Evolutionary conservation across 1,284 basidiomycete species (phyloP).

Genomic region (Irpex sp.): DNA sequence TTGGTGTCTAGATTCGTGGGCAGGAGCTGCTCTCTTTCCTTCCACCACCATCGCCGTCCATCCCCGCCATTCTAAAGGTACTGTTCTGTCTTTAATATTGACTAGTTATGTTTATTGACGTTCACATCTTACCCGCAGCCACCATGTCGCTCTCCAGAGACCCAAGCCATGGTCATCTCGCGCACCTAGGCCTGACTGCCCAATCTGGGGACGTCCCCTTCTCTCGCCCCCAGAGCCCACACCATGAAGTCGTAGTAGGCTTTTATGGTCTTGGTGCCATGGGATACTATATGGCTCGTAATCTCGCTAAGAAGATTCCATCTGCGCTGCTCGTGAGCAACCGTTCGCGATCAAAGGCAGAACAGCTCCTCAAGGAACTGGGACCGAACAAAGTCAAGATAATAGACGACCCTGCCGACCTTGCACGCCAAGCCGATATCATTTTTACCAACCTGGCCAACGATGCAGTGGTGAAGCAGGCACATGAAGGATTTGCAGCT

Average conservation of each 20-base stretch:
- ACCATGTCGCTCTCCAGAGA: not conserved
- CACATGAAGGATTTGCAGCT: constrained; percentile 64
- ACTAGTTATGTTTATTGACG: not conserved
- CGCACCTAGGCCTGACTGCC: not conserved
- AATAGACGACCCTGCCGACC: constrained; percentile 50
- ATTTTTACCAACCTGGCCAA: constrained; percentile 75
- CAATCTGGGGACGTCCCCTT: constrained; percentile 39
- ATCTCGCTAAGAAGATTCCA: constrained; percentile 56
- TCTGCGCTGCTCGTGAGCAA: constrained; percentile 56
- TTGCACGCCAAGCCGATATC: constrained; percentile 72
- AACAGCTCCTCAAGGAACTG: constrained; percentile 52
- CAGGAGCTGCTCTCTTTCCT: not conserved
- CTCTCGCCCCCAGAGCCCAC: constrained; percentile 54
- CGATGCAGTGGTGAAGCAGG: constrained; percentile 70
- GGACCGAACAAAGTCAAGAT: constrained; percentile 49
- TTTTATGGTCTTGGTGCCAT: constrained; percentile 70
- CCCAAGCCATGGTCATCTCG: constrained; percentile 5
- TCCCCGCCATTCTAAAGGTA: not conserved
- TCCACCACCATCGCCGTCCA: constrained; percentile 3
- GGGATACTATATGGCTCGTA: constrained; percentile 72
- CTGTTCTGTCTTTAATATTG: not conserved
- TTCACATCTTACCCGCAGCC: not conserved
- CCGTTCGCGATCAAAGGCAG: constrained; percentile 55
- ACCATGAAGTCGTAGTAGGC: constrained; percentile 43
- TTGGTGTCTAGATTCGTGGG: constrained; percentile 4